Conservation (phyloP, 1,284 basidiomycete species). For the Melampsora americana region DNA sequence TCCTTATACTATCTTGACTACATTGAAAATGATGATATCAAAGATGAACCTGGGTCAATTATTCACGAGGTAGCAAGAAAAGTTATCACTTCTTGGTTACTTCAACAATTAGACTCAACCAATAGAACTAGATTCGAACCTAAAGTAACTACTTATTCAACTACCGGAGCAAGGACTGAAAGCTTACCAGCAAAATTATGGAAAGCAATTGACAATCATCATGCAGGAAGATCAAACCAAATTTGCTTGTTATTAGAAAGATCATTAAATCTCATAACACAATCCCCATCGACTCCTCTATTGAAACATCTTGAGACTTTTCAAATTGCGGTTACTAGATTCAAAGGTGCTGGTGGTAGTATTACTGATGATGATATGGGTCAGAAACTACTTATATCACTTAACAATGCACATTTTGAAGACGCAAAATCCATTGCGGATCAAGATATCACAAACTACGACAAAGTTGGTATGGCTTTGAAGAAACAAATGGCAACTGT, state of each 20-base stretch:
- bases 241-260: too few species aligned
- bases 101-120: not conserved
- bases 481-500: not conserved
- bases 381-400: not conserved
- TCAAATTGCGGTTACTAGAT: too few species aligned
- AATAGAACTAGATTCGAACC: not conserved
- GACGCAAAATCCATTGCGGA: not conserved
- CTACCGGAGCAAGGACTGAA: not conserved
- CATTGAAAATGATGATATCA: not conserved
- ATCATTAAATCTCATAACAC: too few species aligned
- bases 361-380: not conserved
- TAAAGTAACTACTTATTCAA: not conserved
- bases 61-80: too few species aligned
- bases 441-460: not conserved
- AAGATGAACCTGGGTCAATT: not conserved
- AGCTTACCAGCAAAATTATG: not conserved
- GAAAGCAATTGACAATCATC: not conserved
- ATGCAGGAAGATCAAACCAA: not conserved
- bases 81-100: not conserved
- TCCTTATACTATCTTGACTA: not conserved
- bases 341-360: too few species aligned
- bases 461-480: not conserved
- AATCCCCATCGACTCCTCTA: too few species aligned
- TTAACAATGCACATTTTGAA: not conserved
- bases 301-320: too few species aligned